A percentile compares a stretch with the other conserved stretches of the same genome.
phyloP scores from a whole-genome alignment of 1,284 basidiomycete species.

The Afroboletus lepidellus region DNA sequence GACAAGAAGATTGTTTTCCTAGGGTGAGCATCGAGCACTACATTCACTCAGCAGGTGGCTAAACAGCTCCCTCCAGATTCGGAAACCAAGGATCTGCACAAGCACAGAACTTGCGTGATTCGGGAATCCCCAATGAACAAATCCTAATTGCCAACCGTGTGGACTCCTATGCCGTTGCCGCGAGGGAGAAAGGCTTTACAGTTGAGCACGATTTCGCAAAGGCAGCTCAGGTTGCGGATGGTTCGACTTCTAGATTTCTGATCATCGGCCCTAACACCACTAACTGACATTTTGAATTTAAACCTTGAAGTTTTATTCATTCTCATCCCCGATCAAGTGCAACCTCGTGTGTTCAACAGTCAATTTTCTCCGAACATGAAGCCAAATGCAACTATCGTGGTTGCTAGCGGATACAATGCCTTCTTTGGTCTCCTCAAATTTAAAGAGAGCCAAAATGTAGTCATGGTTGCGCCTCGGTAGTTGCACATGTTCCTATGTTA shows the following conservation, averaged over 20 bases:
- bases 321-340: slow-evolving; percentile 62
- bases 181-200: slow-evolving; percentile 53
- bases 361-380: slow-evolving; percentile 45
- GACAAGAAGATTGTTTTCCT: slow-evolving; percentile 60
- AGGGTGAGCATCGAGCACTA: slow-evolving; percentile 41
- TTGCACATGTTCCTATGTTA: neutral
- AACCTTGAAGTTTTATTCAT: slow-evolving; percentile 55
- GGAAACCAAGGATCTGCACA: slow-evolving; percentile 68
- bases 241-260: slow-evolving; percentile 29
- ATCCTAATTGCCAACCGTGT: slow-evolving; percentile 59
- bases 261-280: neutral
- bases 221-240: slow-evolving; percentile 55
- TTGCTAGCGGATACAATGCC: slow-evolving; percentile 67
- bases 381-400: slow-evolving; percentile 48
- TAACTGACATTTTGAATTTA: slow-evolving; percentile 1
- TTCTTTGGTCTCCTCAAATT: slow-evolving; percentile 60
- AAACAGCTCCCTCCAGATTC: slow-evolving; percentile 40
- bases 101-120: slow-evolving; percentile 64
- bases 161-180: slow-evolving; percentile 57
- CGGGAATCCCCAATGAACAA: slow-evolving; percentile 58
- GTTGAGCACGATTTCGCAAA: slow-evolving; percentile 58
- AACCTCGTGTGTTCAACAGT: slow-evolving; percentile 59
- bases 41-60: slow-evolving; percentile 4
- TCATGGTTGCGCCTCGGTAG: slow-evolving; percentile 62
- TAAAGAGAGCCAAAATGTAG: slow-evolving; percentile 54